Evolutionary conservation across 1,284 basidiomycete species (phyloP).

Genomic region (Cutaneotrichosporon spelunceum): DNA sequence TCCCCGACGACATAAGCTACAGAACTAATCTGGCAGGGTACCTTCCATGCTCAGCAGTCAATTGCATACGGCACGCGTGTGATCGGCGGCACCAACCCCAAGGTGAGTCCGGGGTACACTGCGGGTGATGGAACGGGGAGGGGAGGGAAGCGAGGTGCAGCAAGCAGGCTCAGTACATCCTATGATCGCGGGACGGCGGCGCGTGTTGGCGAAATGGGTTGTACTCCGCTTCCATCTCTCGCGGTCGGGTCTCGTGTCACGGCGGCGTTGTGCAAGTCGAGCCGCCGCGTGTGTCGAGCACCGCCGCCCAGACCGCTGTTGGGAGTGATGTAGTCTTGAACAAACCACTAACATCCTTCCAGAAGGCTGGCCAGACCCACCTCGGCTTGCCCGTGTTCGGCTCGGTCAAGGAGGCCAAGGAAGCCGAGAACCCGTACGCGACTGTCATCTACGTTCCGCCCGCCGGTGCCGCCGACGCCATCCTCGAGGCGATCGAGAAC

Average conservation of each 20-base stretch:
- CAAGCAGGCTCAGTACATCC: background rate
- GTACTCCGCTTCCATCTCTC: background rate
- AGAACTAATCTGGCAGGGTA: conserved; percentile 61
- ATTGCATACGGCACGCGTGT: conserved; percentile 86
- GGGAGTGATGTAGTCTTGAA: background rate
- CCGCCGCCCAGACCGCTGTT: background rate
- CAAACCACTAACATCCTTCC: conserved; percentile 13
- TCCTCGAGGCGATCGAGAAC: conserved; percentile 95
- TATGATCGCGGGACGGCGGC: background rate
- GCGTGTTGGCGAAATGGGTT: background rate
- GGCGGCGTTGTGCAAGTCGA: background rate
- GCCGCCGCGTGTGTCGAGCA: background rate
- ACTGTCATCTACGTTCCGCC: conserved; percentile 95
- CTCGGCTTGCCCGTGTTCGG: conserved; percentile 94
- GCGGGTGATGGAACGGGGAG: background rate
- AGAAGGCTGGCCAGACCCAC: conserved; percentile 92
- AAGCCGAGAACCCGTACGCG: conserved; percentile 79
- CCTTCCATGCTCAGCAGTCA: conserved; percentile 95
- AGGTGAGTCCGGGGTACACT: conserved; percentile 44
- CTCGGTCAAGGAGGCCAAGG: conserved; percentile 84
- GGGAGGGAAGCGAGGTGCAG: background rate
- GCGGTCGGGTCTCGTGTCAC: background rate
- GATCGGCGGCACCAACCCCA: conserved; percentile 96
- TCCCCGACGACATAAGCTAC: conserved; percentile 9
- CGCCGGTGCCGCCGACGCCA: conserved; percentile 85